These are phyloP conservation scores for Papilionanthe hybrid DNA, from an alignment of 116 monocot species.

Conservation along the genomic window DNA sequence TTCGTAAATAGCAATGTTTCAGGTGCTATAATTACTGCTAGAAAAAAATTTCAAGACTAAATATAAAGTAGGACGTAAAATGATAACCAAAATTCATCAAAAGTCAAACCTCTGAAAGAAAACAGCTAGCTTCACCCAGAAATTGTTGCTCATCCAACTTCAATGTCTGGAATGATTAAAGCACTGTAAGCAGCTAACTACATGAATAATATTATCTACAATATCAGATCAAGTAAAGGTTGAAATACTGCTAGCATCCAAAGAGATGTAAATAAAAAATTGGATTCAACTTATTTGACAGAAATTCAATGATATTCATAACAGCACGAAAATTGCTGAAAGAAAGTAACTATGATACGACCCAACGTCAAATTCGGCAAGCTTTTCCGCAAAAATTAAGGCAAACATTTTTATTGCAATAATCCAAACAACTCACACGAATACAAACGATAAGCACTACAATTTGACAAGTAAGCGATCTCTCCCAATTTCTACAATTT, in stretches of 20 bases:
- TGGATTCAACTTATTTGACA: not conserved
- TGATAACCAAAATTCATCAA: not conserved
- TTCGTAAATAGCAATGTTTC: too few species aligned
- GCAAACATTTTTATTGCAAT: too few species aligned
- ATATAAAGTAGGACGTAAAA: not conserved
- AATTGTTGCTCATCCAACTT: slow-evolving; percentile 91
- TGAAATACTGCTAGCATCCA: not conserved
- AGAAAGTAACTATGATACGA: not conserved
- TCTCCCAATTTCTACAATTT: too few species aligned
- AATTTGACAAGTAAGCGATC: too few species aligned
- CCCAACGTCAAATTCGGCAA: too few species aligned
- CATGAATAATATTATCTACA: not conserved
- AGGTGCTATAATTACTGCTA: too few species aligned
- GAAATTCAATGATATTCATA: not conserved
- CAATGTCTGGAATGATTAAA: slow-evolving; percentile 45
- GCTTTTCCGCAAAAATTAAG: too few species aligned
- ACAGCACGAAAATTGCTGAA: not conserved
- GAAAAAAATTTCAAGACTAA: too few species aligned
- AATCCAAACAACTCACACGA: too few species aligned
- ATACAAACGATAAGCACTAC: too few species aligned
- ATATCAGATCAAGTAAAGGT: not conserved
- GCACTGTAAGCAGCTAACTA: not conserved
- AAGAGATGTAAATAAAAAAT: not conserved
- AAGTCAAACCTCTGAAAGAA: slow-evolving; percentile 70
- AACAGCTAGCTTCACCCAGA: slow-evolving; percentile 87